Evolutionary conservation across 176 grass and related monocot genomes (phyloP).

Genomic region (Phoenix roebelenii): DNA sequence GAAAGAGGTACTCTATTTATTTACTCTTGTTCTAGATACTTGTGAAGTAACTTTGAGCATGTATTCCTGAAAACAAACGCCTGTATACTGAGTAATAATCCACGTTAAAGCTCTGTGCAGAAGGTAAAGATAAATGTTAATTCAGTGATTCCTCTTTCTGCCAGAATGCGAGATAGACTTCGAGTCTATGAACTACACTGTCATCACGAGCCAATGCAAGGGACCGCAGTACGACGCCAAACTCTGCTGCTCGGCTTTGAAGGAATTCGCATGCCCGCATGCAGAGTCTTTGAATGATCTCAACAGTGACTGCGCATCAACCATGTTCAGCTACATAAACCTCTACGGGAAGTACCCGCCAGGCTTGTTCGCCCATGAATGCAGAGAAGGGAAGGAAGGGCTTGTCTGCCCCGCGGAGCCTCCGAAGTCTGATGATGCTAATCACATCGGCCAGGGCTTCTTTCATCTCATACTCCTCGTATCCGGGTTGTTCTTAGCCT

Average conservation of each 20-base stretch:
- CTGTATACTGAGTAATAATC: no score
- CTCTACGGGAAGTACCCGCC: constrained; percentile 15
- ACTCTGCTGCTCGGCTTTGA: constrained; percentile 3
- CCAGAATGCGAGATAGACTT: constrained; percentile 9
- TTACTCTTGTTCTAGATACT: no score
- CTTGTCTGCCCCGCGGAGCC: background rate
- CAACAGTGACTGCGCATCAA: constrained; percentile 1
- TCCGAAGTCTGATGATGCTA: no score
- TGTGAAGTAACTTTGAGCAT: no score
- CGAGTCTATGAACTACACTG: constrained; percentile 11
- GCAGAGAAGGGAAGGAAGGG: constrained; percentile 9
- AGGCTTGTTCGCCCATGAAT: constrained; percentile 7
- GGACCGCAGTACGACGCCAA: constrained; percentile 8
- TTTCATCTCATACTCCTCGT: no score
- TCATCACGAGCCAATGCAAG: constrained; percentile 13
- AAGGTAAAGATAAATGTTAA: no score
- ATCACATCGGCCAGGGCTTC: no score
- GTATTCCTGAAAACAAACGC: no score
- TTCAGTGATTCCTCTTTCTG: background rate
- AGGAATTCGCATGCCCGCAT: constrained; percentile 12
- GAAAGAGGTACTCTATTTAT: no score
- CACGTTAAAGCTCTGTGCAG: no score
- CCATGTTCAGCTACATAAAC: constrained; percentile 19
- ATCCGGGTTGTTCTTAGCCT: no score
- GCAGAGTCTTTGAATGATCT: constrained; percentile 6